Percentiles rank a stretch among this genome's conserved stretches.
Conservation (phyloP, 2,329 filamentous ascomycete genomes). For the Pseudocercospora vitis region DNA sequence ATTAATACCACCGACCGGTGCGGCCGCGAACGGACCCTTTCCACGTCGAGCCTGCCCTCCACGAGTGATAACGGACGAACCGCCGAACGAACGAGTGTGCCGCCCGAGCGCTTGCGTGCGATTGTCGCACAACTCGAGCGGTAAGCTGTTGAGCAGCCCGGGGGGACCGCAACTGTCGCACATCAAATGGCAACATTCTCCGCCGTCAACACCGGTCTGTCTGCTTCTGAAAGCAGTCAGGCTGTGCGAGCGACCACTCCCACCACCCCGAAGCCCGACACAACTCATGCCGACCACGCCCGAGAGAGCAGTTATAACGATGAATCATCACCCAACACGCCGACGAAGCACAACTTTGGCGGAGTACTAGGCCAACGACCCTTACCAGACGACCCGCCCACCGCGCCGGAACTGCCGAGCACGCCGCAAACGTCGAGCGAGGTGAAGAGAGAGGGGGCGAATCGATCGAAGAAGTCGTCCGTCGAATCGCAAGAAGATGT, state of each 20-base stretch:
- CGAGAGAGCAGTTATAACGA: conserved; percentile 40
- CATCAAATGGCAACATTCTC: conserved; percentile 44
- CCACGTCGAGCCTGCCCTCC: not conserved
- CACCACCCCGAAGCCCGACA: conserved; percentile 54
- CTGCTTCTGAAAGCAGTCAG: conserved; percentile 43
- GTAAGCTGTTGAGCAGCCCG: conserved; percentile 22
- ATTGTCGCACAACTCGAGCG: conserved; percentile 26
- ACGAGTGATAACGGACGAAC: not conserved
- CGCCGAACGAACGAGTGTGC: not conserved
- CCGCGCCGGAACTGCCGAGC: conserved; percentile 20
- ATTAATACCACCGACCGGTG: not conserved
- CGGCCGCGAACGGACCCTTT: not conserved
- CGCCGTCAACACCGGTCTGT: conserved; percentile 24
- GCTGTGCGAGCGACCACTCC: conserved; percentile 50
- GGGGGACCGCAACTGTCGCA: conserved; percentile 8
- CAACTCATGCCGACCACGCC: conserved; percentile 43
- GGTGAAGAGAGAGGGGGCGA: conserved; percentile 58
- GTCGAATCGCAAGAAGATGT: conserved; percentile 71
- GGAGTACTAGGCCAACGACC: conserved; percentile 50
- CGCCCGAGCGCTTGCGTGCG: conserved; percentile 8
- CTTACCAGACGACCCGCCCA: conserved; percentile 39
- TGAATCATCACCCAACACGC: conserved; percentile 56
- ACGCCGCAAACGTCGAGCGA: conserved; percentile 28
- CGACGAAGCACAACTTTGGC: conserved; percentile 58
- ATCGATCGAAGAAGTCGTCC: conserved; percentile 61